Evolutionary conservation across 1,284 basidiomycete species (phyloP).

Genomic region (Moniliophthora roreri): DNA sequence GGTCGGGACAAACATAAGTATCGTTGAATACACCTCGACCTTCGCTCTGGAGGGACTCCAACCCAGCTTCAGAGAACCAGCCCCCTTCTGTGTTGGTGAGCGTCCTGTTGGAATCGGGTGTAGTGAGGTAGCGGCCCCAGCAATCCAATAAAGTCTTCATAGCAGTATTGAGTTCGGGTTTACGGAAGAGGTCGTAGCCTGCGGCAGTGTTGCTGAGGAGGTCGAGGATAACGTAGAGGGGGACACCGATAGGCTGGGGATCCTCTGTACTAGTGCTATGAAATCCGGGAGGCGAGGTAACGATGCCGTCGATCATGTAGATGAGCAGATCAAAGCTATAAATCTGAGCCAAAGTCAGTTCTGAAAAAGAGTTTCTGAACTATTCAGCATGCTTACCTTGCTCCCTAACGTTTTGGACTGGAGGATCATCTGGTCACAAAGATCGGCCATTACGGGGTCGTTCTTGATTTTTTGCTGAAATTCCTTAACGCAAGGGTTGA

Average conservation of each 20-base stretch:
- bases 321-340: constrained; percentile 45
- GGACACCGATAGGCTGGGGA: constrained; percentile 40
- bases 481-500: constrained; percentile 35
- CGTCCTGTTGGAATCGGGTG: constrained; percentile 6
- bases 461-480: constrained; percentile 37
- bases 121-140: constrained; percentile 13
- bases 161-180: constrained; percentile 8
- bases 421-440: background rate
- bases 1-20: constrained; percentile 40
- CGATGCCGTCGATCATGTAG: constrained; percentile 40
- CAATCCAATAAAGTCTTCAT: constrained; percentile 11
- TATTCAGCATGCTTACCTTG: too few species aligned
- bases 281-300: constrained; percentile 38
- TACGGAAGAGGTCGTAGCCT: constrained; percentile 30
- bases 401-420: too few species aligned
- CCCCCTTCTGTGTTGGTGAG: constrained; percentile 10
- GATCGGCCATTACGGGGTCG: constrained; percentile 29
- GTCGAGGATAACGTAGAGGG: constrained; percentile 44
- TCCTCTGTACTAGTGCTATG: constrained; percentile 32
- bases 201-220: constrained; percentile 49
- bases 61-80: constrained; percentile 11
- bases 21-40: constrained; percentile 19
- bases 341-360: constrained; percentile 25
- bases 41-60: background rate
- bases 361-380: constrained; percentile 7